Conservation (phyloP, 495 filamentous ascomycete species). For the Daldinia caldariorum region DNA sequence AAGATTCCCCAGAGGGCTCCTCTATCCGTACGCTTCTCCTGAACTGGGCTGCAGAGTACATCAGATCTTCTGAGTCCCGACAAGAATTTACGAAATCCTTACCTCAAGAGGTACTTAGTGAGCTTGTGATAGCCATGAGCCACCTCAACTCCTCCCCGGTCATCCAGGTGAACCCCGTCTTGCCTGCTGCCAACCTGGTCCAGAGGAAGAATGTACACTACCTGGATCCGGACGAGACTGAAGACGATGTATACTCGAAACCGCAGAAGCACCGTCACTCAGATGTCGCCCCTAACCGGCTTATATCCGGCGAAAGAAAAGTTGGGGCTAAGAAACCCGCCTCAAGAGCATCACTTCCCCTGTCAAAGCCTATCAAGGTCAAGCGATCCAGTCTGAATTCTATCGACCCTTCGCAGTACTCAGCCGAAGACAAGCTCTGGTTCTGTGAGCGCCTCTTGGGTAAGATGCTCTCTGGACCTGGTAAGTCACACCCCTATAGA, state of each 20-base stretch:
- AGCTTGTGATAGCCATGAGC: constrained; percentile 66
- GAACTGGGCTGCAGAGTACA: constrained; percentile 66
- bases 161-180: constrained; percentile 40
- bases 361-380: constrained; percentile 46
- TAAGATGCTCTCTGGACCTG: constrained; percentile 65
- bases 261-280: constrained; percentile 53
- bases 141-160: constrained; percentile 50
- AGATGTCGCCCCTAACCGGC: constrained; percentile 38
- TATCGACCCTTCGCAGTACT: constrained; percentile 44
- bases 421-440: constrained; percentile 57
- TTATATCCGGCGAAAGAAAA: constrained; percentile 11
- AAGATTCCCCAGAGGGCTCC: constrained; percentile 64
- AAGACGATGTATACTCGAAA: constrained; percentile 41
- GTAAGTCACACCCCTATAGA: constrained; percentile 44
- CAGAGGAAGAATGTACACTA: constrained; percentile 54
- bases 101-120: constrained; percentile 64
- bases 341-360: constrained; percentile 41
- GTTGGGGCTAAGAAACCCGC: constrained; percentile 40
- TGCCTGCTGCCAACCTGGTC: constrained; percentile 29
- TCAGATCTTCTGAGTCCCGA: constrained; percentile 59
- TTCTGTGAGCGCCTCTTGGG: constrained; percentile 62
- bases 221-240: constrained; percentile 47
- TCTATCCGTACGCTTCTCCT: constrained; percentile 63
- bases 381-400: constrained; percentile 42
- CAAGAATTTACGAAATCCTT: constrained; percentile 63